A percentile compares a stretch with the other conserved stretches of the same genome.
phyloP scores from a whole-genome alignment of 495 filamentous ascomycete species.

The Stereocaulon alpinum region DNA sequence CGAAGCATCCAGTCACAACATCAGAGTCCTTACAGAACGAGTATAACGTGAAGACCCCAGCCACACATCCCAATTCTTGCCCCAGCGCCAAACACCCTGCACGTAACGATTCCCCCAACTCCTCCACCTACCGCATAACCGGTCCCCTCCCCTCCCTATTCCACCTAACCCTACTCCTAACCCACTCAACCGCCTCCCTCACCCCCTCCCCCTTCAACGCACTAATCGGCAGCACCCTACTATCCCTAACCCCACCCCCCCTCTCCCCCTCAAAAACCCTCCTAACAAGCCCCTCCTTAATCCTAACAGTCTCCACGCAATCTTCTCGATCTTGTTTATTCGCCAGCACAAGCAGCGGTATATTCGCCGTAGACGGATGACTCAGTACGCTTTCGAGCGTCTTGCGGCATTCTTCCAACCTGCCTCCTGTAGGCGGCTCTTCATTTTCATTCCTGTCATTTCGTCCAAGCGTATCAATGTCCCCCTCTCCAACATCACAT shows the following conservation, averaged over 20 bases:
- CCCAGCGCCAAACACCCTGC: no score
- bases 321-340: constrained; percentile 98
- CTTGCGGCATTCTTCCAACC: constrained; percentile 78
- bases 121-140: constrained; percentile 67
- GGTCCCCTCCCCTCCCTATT: constrained; percentile 88
- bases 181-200: constrained; percentile 90
- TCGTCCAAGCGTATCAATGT: constrained; percentile 36
- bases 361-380: constrained; percentile 73
- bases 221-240: constrained; percentile 81
- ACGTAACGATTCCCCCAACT: no score
- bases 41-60: not conserved
- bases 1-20: no score
- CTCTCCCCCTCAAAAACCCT: constrained; percentile 92
- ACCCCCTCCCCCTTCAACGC: constrained; percentile 88
- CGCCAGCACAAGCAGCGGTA: constrained; percentile 84
- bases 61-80: not conserved
- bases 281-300: constrained; percentile 91
- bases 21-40: not conserved
- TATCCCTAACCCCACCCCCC: constrained; percentile 73
- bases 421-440: constrained; percentile 29
- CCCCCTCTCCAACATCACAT: constrained; percentile 76
- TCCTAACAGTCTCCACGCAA: constrained; percentile 90
- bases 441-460: constrained; percentile 10
- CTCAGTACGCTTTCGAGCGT: constrained; percentile 80
- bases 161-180: constrained; percentile 84